A percentile compares a stretch with the other conserved stretches of the same genome.
phyloP scores from a whole-genome alignment of 2,329 filamentous ascomycete species.

The Fusarium sulawesiense region DNA sequence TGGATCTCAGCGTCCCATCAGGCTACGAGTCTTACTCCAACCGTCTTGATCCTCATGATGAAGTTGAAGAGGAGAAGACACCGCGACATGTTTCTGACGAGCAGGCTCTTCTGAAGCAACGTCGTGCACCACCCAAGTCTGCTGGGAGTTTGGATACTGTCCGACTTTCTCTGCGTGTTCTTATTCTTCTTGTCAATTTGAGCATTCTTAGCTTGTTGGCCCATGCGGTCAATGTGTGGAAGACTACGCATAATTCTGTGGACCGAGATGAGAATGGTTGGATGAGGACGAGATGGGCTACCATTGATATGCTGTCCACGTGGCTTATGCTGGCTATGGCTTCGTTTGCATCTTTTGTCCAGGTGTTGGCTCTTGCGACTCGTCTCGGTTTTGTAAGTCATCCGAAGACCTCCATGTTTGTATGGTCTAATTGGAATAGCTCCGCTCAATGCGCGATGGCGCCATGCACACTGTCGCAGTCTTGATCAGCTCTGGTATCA shows the following conservation, averaged over 20 bases:
- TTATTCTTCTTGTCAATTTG: conserved; percentile 5
- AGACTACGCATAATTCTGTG: conserved; percentile 13
- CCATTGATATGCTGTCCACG: conserved; percentile 8
- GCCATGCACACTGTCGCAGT: background rate
- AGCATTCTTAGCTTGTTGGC: conserved; percentile 5
- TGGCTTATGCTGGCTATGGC: conserved; percentile 15
- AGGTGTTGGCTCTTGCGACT: background rate
- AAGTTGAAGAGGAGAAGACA: background rate
- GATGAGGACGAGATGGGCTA: conserved; percentile 12
- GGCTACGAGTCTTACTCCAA: conserved; percentile 19
- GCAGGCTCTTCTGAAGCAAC: background rate
- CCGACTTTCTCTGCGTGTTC: conserved; percentile 1
- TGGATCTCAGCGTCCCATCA: conserved; percentile 12
- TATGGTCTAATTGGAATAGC: background rate
- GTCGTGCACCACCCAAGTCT: background rate
- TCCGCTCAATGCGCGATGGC: background rate
- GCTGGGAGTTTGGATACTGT: background rate
- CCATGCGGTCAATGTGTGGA: conserved; percentile 5
- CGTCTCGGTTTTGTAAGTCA: conserved; percentile 1
- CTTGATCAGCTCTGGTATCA: background rate
- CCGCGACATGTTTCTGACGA: background rate
- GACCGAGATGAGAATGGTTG: conserved; percentile 18
- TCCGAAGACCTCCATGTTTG: too few relatives aligned
- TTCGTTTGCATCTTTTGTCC: background rate
- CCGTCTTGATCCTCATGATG: conserved; percentile 17